Evolutionary conservation across 2,329 filamentous ascomycete species (phyloP), one percentile per base, ranked within the genome.

Genomic region (Penicillium italicum): DNA sequence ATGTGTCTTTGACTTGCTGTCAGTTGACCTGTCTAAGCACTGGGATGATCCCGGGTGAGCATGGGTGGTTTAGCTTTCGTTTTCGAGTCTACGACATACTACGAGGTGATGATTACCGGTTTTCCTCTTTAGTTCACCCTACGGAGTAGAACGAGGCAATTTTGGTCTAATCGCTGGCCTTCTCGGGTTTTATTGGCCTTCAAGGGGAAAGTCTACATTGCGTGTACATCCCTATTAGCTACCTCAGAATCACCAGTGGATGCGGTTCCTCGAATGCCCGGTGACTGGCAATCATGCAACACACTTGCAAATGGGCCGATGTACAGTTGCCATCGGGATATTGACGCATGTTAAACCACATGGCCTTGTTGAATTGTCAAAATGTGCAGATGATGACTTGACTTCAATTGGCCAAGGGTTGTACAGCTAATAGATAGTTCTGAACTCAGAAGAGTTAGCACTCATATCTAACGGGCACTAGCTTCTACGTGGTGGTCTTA

Each of bases 271-370:
- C 9, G 45, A 26, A 33, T 14, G 16, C 28, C 45, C 26, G 52
- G 33, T 28, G 20, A 50, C 31, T 18, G 24, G 16, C 12, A 10
- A 53, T 55, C 52, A 55, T 50, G 46, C 34, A 45, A 45, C 20
- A n/a, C 12, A 41, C 20, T 28, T 12, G 24, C 7, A 50, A 42
- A 14, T 49, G 44, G 52, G 18, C 16, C 26, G 37, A 38, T 38
- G 20, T 33, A 33, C 40, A 26, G 24, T 4, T 38, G 9, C 20
- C 26, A 38, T 18, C 43, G 28, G 28, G 22, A n/a, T 45, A 37
- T 24, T 44, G 24, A 43, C 16, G 33, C 43, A 24, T 6, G 6
- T 10, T 37, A 3, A 16, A 34, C 47, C 53, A 50, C 47, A 51
- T 41, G 41, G 40, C 14, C 33, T 30, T 16, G 3, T 33, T 8